Base-by-base conservation (phyloP, 2,329 filamentous ascomycete genomes). In the Elsinoe fawcettii region DNA sequence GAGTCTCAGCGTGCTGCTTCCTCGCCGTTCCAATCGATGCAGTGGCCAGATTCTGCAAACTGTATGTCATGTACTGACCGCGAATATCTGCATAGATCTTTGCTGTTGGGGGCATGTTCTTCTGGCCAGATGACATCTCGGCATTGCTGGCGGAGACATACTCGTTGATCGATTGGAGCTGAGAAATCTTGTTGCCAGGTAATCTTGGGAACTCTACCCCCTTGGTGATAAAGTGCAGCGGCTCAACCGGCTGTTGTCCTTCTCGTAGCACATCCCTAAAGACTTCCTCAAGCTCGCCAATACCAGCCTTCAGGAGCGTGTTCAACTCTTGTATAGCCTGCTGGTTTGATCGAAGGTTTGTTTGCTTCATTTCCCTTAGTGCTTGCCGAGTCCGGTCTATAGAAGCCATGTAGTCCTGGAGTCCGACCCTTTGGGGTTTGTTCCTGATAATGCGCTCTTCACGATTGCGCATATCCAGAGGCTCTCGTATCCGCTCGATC, bases 271-370 rank as follows among this genome's bases (percentile, higher is more conserved):
- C 79, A 59, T 86, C 84, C 61, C 90, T 83, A 67, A 96, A 95
- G 56, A 92, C 81, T 57, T 84, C 84, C 71, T 97, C 90, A 30
- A 99, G 77, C 69, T 95, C 90, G 11, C 83, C 81, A 62, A 87
- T 90, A 22, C 90, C 93, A 3, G 83, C 82, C 65, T 85, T 87
- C 59, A 96, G 77, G 34, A 99, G 77, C 8, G 84, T 81, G 56
- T 82, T 86, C 56, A 96, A 81, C 60, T 96, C 90, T 44, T 83
- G 76, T 58, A 93, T 88, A 2, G 90, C 90, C 70, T 91, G 86
- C 69, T 97, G 91, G 60, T 96, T 97, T 8, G 91, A 88, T 58
- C 89, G 85, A 54, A 99, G 75, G 64, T 96, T 96, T n/a, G 92
- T 92, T 2, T 87, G 80, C 69, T 87, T 88, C 74, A 99, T 86